Base-by-base conservation (phyloP, 2,329 filamentous ascomycete genomes). In the Hypoxylon sp. region DNA sequence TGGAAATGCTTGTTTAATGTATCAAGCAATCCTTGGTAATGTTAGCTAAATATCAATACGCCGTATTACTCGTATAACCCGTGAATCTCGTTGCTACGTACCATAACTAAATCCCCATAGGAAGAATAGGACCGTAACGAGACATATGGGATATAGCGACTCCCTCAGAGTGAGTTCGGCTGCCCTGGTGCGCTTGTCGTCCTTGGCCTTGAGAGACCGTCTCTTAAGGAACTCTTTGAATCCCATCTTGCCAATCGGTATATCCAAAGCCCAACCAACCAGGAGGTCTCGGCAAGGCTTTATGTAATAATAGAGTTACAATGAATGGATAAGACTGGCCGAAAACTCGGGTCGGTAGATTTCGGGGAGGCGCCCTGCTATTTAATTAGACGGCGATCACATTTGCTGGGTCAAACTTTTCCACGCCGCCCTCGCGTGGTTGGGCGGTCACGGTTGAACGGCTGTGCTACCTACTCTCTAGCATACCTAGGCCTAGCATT, bases 41-140 rank as follows among this genome's bases (percentile, higher is more conserved):
- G 58, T 70, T 60, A 70, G 61, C 38, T 14, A 4, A 32, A 23
- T n/a, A 28, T 25, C 21, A 2, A 25, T 19, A 34, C 45, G 49
- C 23, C 38, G 25, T 43, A 43, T 43, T 43, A 60, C 6, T 34
- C 23, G 25, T 43, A 58, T 28, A 46, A 25, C 25, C 34, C 34
- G 13, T 34, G 14, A 14, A n/a, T 2, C 21, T 36, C 17, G 14
- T n/a, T 46, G 30, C 19, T 58, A 61, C 68, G 28, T 52, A 71
- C 68, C 68, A 51, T 71, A 71, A 21, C 80, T 82, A 76, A 87
- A 87, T 25, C 86, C 86, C 87, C 87, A 90, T 21, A 91, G 83
- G 76, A 90, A 90, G 80, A 90, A 90, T 0, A 90, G 79, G 51
- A 89, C 80, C 0, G 88, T 90, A 56, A 93, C 90, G 3, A 93